Evolutionary conservation across 2,329 filamentous ascomycete genomes (phyloP).

Genomic region (Coniochaeta pulveracea): DNA sequence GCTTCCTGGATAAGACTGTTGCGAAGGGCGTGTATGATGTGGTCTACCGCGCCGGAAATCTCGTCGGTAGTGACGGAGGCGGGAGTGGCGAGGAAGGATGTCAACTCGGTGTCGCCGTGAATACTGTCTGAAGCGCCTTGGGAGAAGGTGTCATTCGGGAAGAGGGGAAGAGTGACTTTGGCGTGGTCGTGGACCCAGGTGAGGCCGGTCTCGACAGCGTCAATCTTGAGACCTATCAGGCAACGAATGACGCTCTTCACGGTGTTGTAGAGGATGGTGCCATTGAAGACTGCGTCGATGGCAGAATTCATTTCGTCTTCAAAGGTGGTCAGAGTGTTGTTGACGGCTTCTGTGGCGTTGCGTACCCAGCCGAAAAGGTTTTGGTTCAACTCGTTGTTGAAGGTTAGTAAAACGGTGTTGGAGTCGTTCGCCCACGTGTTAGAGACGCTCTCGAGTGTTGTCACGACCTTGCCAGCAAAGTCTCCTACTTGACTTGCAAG

Average conservation of each 20-base stretch:
- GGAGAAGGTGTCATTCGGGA: constrained; percentile 75
- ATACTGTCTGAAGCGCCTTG: constrained; percentile 57
- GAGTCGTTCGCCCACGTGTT: constrained; percentile 64
- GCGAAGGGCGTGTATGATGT: constrained; percentile 57
- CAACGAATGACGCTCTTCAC: constrained; percentile 75
- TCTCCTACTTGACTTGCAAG: constrained; percentile 64
- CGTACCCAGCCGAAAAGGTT: constrained; percentile 82
- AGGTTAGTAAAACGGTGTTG: constrained; percentile 52
- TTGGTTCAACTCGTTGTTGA: constrained; percentile 60
- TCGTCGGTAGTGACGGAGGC: constrained; percentile 66
- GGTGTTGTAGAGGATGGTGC: constrained; percentile 67
- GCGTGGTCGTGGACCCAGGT: constrained; percentile 89
- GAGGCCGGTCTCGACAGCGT: constrained; percentile 74
- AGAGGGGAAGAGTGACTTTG: constrained; percentile 66
- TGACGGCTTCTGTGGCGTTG: constrained; percentile 71
- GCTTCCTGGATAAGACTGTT: constrained; percentile 63
- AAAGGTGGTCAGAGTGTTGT: constrained; percentile 75
- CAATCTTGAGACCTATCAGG: constrained; percentile 78
- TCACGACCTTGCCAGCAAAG: constrained; percentile 70
- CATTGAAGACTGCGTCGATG: constrained; percentile 69
- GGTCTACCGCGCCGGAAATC: constrained; percentile 63
- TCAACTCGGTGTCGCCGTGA: constrained; percentile 45
- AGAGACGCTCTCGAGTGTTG: constrained; percentile 61
- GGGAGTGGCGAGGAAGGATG: constrained; percentile 67
- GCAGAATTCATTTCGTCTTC: constrained; percentile 64